Base-by-base conservation (phyloP, 139 green algal genomes). In the Auxenochlorella pyrenoidosa region DNA sequence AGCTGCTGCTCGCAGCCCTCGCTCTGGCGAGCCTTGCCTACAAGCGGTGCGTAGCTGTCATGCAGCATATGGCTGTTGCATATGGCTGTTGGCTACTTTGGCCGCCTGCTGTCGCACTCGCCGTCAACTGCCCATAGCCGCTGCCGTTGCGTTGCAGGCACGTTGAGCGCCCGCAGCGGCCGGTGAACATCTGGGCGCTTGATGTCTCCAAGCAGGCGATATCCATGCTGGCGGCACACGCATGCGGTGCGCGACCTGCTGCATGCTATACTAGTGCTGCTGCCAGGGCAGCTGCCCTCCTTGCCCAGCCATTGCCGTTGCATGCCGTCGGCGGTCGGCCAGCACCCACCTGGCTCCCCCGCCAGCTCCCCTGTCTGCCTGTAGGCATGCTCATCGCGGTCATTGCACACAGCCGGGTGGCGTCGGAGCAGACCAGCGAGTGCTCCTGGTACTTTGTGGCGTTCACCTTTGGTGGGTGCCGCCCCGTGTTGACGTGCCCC, bases 141-240 rank as follows among this genome's bases (percentile, higher is more conserved):
- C 32, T 43, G 28, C 73, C 41, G 24, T 12, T 59, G 40, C 28
- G n/a, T 51, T n/a, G 47, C 76, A 93, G 90, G 83, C 79, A 89
- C 58, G 60, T 71, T 4, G 92, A 94, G 81, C 51, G 76, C 0
- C 92, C 92, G 16, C 87, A 93, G 75, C 82, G 93, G 28, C 88
- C 91, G 1, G 24, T 92, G 40, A 86, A 89, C 30, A 88, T 95
- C 30, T 96, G 93, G 92, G 54, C 66, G 30, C 66, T 95, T 51
- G 92, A 96, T 72, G 85, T 96, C 36, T 92, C 91, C 87, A 96
- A 96, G 85, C 93, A 96, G 79, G 87, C 86, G 0, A 34, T 94
- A 4, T 94, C 88, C 36, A 88, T 89, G 66, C 65, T 80, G 12
- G 90, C 87, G 32, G 90, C 87, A 4, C 92, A 95, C 70, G 38